Percentiles rank a stretch among this genome's conserved stretches.
Conservation (phyloP, 2,329 filamentous ascomycete genomes). For the Didymella pinodella region DNA sequence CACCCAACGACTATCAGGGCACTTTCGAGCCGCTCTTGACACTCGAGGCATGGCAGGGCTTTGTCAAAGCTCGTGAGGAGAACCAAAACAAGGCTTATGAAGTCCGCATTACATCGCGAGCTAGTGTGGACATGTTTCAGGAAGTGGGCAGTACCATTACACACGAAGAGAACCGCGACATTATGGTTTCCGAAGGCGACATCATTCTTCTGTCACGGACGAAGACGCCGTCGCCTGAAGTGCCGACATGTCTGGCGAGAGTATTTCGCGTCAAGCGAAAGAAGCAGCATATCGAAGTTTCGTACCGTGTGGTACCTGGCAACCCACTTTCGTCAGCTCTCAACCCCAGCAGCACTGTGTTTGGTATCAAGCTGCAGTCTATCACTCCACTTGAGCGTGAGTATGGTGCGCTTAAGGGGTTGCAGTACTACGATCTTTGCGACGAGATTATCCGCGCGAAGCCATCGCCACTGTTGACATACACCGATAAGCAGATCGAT, state of each 20-base stretch:
- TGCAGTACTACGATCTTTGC: slow-evolving; percentile 96
- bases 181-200: slow-evolving; percentile 81
- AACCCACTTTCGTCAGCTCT: slow-evolving; percentile 71
- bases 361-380: slow-evolving; percentile 85
- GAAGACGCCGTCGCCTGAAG: slow-evolving; percentile 71
- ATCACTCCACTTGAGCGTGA: slow-evolving; percentile 95
- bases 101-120: slow-evolving; percentile 84
- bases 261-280: slow-evolving; percentile 83
- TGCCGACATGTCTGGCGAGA: slow-evolving; percentile 84
- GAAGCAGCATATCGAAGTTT: slow-evolving; percentile 81
- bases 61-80: slow-evolving; percentile 90
- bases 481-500: slow-evolving; percentile 75
- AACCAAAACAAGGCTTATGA: slow-evolving; percentile 81
- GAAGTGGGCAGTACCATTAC: slow-evolving; percentile 89
- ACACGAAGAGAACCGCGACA: slow-evolving; percentile 72
- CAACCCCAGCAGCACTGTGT: slow-evolving; percentile 72
- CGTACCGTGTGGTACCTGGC: slow-evolving; percentile 79
- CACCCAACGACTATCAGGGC: slow-evolving; percentile 80
- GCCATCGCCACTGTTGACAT: slow-evolving; percentile 86
- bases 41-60: slow-evolving; percentile 94
- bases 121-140: slow-evolving; percentile 90
- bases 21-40: slow-evolving; percentile 91
- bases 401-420: slow-evolving; percentile 86
- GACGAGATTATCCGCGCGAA: slow-evolving; percentile 89
- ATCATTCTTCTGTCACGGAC: slow-evolving; percentile 84